phyloP scores from a whole-genome alignment of 176 grass and related monocot species.

The Eragrostis nindensis region DNA sequence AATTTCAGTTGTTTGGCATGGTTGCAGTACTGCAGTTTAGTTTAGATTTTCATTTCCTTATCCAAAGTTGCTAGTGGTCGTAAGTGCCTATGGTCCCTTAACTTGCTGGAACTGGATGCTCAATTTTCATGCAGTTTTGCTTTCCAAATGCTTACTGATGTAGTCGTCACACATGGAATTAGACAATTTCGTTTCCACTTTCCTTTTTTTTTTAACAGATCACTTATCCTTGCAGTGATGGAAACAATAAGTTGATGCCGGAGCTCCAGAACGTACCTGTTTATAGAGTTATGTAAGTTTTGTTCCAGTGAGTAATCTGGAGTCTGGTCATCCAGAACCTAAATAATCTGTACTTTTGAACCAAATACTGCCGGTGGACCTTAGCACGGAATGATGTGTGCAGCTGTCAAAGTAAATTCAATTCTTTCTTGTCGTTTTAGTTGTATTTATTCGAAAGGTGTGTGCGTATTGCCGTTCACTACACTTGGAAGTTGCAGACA shows the following conservation, averaged over 20 bases:
- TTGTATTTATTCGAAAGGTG: constrained; percentile 26
- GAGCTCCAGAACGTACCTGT: constrained; percentile 45
- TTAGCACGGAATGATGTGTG: constrained; percentile 33
- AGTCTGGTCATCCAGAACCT: constrained; percentile 37
- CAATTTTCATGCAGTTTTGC: background rate
- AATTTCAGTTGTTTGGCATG: background rate
- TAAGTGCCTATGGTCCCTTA: background rate
- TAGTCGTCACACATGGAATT: background rate
- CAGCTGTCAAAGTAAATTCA: constrained; percentile 39
- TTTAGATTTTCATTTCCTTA: background rate
- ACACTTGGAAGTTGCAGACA: background rate
- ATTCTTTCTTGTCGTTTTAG: constrained; percentile 31
- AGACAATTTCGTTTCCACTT: background rate
- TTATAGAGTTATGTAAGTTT: constrained; percentile 45
- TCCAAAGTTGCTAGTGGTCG: background rate
- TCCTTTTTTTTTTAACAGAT: background rate
- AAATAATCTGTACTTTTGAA: constrained; percentile 53
- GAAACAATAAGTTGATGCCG: constrained; percentile 53
- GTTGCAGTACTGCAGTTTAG: background rate
- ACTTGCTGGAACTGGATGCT: background rate
- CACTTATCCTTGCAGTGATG: constrained; percentile 43
- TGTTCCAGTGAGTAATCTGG: constrained; percentile 47
- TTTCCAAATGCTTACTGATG: background rate
- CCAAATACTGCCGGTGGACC: constrained; percentile 38
- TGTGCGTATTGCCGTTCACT: background rate